Conservation (phyloP, 371 early-diverging fungal genomes). For the Syncephalastrum contaminatum region DNA sequence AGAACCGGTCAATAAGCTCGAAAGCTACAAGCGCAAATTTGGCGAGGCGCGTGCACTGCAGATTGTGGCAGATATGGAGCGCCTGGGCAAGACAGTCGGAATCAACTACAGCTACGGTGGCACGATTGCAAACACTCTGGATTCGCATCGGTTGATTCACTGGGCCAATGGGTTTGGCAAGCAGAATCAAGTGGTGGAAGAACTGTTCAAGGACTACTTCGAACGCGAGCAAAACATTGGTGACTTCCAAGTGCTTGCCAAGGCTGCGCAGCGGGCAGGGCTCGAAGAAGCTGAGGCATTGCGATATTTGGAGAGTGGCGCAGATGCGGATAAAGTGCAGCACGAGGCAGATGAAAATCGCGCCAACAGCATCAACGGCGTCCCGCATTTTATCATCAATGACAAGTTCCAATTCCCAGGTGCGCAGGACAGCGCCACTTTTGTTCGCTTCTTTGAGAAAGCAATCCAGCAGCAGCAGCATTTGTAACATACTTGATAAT, state of each 20-base stretch:
- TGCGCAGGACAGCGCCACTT: constrained; percentile 63
- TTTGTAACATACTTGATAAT: no score
- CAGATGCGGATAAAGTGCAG: constrained; percentile 48
- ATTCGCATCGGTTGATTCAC: constrained; percentile 67
- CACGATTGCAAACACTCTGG: constrained; percentile 60
- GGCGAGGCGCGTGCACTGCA: constrained; percentile 47
- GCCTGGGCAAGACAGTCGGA: constrained; percentile 57
- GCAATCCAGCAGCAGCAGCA: constrained; percentile 4
- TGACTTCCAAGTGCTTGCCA: constrained; percentile 53
- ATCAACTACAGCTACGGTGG: constrained; percentile 64
- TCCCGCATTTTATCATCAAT: constrained; percentile 66
- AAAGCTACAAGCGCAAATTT: constrained; percentile 56
- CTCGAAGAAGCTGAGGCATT: constrained; percentile 43
- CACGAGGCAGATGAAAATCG: constrained; percentile 35
- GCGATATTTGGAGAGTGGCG: constrained; percentile 50
- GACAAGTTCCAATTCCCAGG: constrained; percentile 61
- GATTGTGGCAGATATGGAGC: constrained; percentile 51
- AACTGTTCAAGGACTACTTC: constrained; percentile 65
- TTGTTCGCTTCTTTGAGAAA: constrained; percentile 53
- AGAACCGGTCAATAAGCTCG: constrained; percentile 44
- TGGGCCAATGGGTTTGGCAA: constrained; percentile 54
- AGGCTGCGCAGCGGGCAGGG: constrained; percentile 60
- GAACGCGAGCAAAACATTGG: constrained; percentile 63
- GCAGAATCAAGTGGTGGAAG: constrained; percentile 60
- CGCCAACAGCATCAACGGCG: constrained; percentile 56